Evolutionary conservation across 2,329 filamentous ascomycete genomes (phyloP).

Genomic region (Phaeophleospora eucalypticola): DNA sequence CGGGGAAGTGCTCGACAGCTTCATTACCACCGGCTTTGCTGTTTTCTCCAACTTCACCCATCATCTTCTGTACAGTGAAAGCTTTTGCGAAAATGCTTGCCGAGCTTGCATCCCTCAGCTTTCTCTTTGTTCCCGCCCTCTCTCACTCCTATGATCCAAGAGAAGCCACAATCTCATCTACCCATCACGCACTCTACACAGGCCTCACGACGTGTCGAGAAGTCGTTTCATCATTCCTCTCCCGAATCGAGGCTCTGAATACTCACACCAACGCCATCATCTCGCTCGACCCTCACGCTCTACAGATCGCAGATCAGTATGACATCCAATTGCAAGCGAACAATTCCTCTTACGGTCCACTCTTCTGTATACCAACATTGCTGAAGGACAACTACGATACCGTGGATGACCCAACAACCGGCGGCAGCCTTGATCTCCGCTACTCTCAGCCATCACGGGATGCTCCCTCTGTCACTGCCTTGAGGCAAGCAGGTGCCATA

Average conservation of each 20-base stretch:
- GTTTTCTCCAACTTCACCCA: too few relatives aligned
- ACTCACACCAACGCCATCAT: conserved; percentile 56
- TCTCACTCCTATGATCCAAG: conserved; percentile 48
- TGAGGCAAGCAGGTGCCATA: conserved; percentile 33
- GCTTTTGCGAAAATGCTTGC: too few relatives aligned
- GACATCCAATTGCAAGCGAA: conserved; percentile 46
- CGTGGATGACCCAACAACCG: conserved; percentile 54
- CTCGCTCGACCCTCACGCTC: conserved; percentile 48
- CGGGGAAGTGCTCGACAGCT: too few relatives aligned
- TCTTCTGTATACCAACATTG: conserved; percentile 60
- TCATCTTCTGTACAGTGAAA: too few relatives aligned
- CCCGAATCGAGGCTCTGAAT: conserved; percentile 56
- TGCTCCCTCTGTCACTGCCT: conserved; percentile 26
- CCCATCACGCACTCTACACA: conserved; percentile 54
- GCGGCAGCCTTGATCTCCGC: conserved; percentile 49
- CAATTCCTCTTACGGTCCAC: conserved; percentile 45
- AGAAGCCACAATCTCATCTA: conserved; percentile 56
- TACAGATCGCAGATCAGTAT: conserved; percentile 47
- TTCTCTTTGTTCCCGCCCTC: too few relatives aligned
- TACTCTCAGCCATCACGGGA: conserved; percentile 42
- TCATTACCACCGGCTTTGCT: too few relatives aligned
- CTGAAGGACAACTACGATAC: conserved; percentile 64
- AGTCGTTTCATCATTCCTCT: conserved; percentile 53
- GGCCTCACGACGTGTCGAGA: conserved; percentile 52
- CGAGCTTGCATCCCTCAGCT: too few relatives aligned